Evolutionary conservation across 352 stramenopile species (phyloP), one percentile per base, ranked within the genome.

Genomic region (Globisporangium okanoganense): DNA sequence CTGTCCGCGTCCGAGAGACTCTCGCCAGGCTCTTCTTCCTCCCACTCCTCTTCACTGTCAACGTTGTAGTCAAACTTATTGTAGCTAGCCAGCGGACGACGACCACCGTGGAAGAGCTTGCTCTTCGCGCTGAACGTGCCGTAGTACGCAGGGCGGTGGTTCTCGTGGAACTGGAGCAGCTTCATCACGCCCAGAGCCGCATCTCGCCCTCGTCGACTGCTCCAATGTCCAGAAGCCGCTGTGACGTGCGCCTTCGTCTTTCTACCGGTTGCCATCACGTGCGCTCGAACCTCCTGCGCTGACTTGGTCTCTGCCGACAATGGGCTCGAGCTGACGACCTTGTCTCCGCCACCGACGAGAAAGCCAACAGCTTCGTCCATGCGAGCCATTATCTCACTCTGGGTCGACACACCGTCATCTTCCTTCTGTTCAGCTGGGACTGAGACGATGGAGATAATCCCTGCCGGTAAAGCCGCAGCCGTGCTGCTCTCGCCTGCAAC

Each of bases 41-140:
- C 87, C 87, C 87, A 95, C 57, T 95, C 87, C 55, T 94, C 85
- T 41, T 96, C 87, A 52, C 85, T 96, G 29, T 96, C 85, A 2
- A 96, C 73, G 0, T 71, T 58, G 51, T 95, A 95, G 44, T 95
- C 86, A 18, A 94, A 79, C 47, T 84, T 78, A 0, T 61, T 20
- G 62, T 72, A 82, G n/a, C 78, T 73, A 3, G 82, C 77, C 24
- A 93, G 66, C 22, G 86, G 86, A 10, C 84, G 75, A 18, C 86
- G 77, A 0, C 86, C 84, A 8, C 78, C 73, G n/a, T 69, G 79
- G 50, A 95, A 88, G 18, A 82, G 38, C 1, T 61, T 63, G 44
- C 67, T 85, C 18, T 65, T 74, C 25, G 72, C 77, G 57, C 75
- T 85, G 65, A 82, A 92, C 20, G 87, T 96, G 14, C 87, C 87